These are phyloP conservation scores for Thermothielavioides terrestris DNA, from an alignment of 495 filamentous ascomycete species.

Conservation along the genomic window DNA sequence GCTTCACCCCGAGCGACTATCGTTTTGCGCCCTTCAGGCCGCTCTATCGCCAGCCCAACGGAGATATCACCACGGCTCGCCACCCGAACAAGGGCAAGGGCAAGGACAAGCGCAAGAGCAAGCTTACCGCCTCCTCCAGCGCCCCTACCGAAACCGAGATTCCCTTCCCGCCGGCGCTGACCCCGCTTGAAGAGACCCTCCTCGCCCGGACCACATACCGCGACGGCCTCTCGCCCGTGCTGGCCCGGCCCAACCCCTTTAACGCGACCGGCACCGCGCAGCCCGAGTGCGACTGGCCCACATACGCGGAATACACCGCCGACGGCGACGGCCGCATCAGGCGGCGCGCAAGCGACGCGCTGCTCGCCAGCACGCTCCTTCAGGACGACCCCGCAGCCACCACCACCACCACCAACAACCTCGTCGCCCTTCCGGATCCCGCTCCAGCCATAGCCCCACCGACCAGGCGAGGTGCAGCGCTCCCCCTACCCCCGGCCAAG, in stretches of 20 bases:
- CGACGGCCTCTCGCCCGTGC: neutral
- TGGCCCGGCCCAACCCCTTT: slow-evolving; percentile 1
- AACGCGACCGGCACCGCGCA: neutral
- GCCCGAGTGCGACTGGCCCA: neutral
- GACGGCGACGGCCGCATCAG: neutral
- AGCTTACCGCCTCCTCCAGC: too few species aligned
- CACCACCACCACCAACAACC: neutral
- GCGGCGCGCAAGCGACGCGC: neutral
- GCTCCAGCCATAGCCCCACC: too few species aligned
- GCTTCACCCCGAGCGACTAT: neutral
- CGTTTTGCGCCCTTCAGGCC: neutral
- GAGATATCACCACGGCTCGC: too few species aligned
- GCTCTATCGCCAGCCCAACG: neutral
- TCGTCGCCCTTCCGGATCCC: neutral
- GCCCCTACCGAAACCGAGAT: neutral
- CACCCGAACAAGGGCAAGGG: neutral
- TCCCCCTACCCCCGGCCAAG: neutral
- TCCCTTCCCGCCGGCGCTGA: neutral
- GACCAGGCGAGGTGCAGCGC: neutral
- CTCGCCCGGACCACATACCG: neutral
- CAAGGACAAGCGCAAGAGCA: too few species aligned
- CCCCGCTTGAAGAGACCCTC: neutral
- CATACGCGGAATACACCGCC: neutral
- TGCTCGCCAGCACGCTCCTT: neutral
- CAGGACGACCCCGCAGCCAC: neutral